phyloP scores from a whole-genome alignment of 2,329 filamentous ascomycete genomes.

The Aureobasidium sp. region DNA sequence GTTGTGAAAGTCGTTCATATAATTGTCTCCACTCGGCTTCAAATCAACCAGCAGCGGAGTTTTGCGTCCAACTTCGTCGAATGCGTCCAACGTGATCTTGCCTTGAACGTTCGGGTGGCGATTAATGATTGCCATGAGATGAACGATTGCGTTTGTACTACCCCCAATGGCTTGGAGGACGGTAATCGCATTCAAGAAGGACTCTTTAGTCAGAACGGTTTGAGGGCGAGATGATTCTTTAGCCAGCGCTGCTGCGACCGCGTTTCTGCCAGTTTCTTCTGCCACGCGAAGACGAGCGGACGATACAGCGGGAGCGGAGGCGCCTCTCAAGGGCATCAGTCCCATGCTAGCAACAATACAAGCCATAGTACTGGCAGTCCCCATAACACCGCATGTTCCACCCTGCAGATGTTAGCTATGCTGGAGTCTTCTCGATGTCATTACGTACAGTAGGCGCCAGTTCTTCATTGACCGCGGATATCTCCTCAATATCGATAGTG shows the following conservation, averaged over 20 bases:
- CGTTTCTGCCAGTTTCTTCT: conserved; percentile 44
- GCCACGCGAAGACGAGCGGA: conserved; percentile 44
- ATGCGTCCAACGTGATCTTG: conserved; percentile 35
- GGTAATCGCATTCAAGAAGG: conserved; percentile 39
- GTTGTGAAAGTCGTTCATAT: conserved; percentile 46
- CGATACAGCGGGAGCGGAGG: conserved; percentile 46
- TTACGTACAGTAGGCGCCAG: conserved; percentile 56
- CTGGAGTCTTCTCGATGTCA: not conserved
- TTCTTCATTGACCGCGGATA: conserved; percentile 61
- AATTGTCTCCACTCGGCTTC: conserved; percentile 44
- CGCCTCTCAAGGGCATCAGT: conserved; percentile 44
- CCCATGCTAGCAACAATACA: conserved; percentile 45
- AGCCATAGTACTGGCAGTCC: conserved; percentile 50
- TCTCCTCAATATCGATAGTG: conserved; percentile 62
- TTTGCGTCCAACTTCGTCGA: conserved; percentile 40
- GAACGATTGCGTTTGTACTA: conserved; percentile 35
- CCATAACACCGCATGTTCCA: conserved; percentile 50
- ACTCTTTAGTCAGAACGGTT: conserved; percentile 36
- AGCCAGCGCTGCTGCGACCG: conserved; percentile 34
- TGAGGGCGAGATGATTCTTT: conserved; percentile 32
- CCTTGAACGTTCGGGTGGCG: conserved; percentile 40
- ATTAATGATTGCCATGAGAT: conserved; percentile 39
- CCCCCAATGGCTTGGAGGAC: conserved; percentile 38
- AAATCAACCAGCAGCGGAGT: conserved; percentile 42
- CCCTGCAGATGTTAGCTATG: conserved; percentile 18